Percentiles rank a stretch among this genome's conserved stretches.
These are phyloP conservation scores for Trichothecium roseum DNA, from an alignment of 2,329 filamentous ascomycete genomes.

Conservation along the genomic window DNA sequence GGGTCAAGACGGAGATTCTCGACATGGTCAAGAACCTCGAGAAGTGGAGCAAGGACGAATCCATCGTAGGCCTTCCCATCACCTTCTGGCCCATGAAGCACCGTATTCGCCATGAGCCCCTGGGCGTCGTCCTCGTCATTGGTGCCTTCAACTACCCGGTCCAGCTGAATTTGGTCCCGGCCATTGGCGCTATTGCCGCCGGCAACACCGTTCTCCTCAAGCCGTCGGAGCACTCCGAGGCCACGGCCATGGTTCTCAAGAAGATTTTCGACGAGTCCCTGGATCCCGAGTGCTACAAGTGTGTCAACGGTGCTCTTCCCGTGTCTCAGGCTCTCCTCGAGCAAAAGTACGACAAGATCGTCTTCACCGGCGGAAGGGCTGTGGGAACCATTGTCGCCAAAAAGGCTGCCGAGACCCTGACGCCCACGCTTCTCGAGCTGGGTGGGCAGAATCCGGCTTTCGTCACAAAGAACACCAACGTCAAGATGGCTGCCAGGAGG, in stretches of 20 bases:
- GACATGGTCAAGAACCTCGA: conserved; percentile 69
- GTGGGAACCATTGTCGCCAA: conserved; percentile 83
- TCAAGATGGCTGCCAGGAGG: conserved; percentile 69
- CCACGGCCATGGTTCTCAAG: conserved; percentile 67
- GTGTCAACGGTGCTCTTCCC: conserved; percentile 70
- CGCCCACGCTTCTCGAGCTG: conserved; percentile 80
- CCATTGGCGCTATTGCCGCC: conserved; percentile 83
- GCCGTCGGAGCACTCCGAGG: conserved; percentile 74
- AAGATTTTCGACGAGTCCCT: conserved; percentile 67
- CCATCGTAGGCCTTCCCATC: conserved; percentile 56
- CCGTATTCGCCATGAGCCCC: conserved; percentile 74
- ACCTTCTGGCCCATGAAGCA: conserved; percentile 61
- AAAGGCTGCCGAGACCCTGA: conserved; percentile 81
- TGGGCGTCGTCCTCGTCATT: conserved; percentile 76
- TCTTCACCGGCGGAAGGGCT: conserved; percentile 74
- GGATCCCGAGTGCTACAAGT: conserved; percentile 64
- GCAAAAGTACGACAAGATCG: conserved; percentile 95
- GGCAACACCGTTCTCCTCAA: conserved; percentile 88
- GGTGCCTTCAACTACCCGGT: conserved; percentile 93
- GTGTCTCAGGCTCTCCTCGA: conserved; percentile 77
- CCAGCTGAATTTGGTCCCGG: conserved; percentile 65
- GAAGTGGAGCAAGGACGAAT: conserved; percentile 76
- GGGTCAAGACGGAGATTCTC: conserved; percentile 71
- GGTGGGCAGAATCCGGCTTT: conserved; percentile 90
- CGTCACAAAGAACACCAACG: conserved; percentile 72